Evolutionary conservation across 1,284 basidiomycete species (phyloP), one percentile per base, ranked within the genome.

Genomic region (Boletellus deceptivus): DNA sequence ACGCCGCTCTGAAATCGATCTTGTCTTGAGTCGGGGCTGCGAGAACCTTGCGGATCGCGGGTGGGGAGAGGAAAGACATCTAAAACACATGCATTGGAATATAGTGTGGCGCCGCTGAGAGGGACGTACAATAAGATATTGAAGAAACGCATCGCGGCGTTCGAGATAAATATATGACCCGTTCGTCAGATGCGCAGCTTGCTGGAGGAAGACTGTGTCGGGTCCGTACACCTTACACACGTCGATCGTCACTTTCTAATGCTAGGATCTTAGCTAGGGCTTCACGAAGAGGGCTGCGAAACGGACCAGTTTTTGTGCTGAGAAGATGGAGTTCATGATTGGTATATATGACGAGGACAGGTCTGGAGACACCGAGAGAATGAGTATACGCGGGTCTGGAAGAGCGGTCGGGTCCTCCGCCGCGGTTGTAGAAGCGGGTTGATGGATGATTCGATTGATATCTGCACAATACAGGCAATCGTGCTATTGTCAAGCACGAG

Each of bases 251-350:
- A 98, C 89, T 82, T 91, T 94, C 91, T 97, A 63, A 31, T 25
- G 35, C 33, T 46, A 48, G 45, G 24, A 17, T 40, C 7, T 44
- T 24, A 10, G 29, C 48, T 46, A 48, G 14, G 29, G n/a, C 5
- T 31, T 31, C 11, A 16, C 14, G 25, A 29, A 48, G 31, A 54
- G 31, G 40, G 17, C 52, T 41, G 50, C 29, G 37, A 31, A 17
- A 52, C 51, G 20, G 35, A 90, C 93, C 52, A 93, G 79, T 73
- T 99, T 99, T 69, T 99, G 97, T 1, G 97, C 97, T 3, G 94
- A 95, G 72, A 99, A 99, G 47, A 99, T 98, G 51, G 93, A 90
- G 68, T 99, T 99, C 97, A 99, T 99, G 68, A 99, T 85, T 11
- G 96, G 91, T 47, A 99, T 96, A 69, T 96, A 96, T 25, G 92